Evolutionary conservation across 176 grass and related monocot genomes (phyloP).

Genomic region (Avena insularis): DNA sequence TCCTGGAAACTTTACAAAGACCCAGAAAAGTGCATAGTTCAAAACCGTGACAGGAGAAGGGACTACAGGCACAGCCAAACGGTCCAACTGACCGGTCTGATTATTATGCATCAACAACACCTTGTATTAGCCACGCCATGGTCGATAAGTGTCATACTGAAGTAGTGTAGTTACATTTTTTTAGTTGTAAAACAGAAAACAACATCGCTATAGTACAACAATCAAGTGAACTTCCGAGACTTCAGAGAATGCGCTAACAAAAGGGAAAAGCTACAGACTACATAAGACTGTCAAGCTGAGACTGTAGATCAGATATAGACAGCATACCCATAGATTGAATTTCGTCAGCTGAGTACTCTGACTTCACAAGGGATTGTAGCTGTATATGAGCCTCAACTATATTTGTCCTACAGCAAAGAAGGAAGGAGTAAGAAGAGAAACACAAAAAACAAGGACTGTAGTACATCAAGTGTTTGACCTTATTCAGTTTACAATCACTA

Average conservation of each 20-base stretch:
- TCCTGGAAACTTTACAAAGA: neutral
- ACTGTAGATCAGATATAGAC: conserved; percentile 74
- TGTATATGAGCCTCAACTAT: conserved; percentile 94
- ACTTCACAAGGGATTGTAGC: conserved; percentile 76
- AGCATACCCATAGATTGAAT: conserved; percentile 66
- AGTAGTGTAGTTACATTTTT: neutral
- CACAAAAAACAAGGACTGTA: neutral
- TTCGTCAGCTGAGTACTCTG: conserved; percentile 84
- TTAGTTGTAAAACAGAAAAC: conserved; percentile 8
- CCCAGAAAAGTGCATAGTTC: neutral
- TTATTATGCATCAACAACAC: neutral
- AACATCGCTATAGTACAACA: conserved; percentile 23
- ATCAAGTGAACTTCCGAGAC: conserved; percentile 16
- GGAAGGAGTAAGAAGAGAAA: conserved; percentile 14
- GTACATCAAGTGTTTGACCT: neutral
- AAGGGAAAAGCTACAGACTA: conserved; percentile 35
- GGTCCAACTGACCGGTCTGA: neutral
- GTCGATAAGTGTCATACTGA: neutral
- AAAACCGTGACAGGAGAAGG: neutral
- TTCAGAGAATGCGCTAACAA: neutral
- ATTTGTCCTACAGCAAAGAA: conserved; percentile 64
- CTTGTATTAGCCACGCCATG: neutral
- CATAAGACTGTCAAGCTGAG: conserved; percentile 75
- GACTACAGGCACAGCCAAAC: neutral
- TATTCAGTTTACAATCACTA: neutral